These are phyloP conservation scores for Neurospora sp. DNA, from an alignment of 495 filamentous ascomycete species.

Conservation along the genomic window DNA sequence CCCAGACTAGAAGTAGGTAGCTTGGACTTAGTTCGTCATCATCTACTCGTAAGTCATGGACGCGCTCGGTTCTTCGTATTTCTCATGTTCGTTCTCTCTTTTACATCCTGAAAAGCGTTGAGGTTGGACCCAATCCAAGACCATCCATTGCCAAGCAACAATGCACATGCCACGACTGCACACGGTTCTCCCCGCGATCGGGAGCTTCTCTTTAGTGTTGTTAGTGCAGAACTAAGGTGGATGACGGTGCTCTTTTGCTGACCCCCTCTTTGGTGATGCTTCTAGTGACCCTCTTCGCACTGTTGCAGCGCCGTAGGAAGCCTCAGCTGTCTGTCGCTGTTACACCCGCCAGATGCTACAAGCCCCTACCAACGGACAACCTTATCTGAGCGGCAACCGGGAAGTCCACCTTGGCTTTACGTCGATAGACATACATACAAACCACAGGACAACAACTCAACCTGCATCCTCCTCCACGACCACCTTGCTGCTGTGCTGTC, in stretches of 20 bases:
- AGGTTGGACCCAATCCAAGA: not conserved
- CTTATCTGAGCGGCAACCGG: not conserved
- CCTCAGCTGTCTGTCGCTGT: not conserved
- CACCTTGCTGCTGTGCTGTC: not conserved
- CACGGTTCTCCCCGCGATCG: not conserved
- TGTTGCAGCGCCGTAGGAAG: not conserved
- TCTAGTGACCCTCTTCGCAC: not conserved
- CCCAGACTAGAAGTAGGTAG: not conserved
- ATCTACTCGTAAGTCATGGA: not conserved
- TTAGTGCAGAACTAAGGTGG: not conserved
- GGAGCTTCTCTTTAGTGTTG: not conserved
- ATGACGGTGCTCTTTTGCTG: not conserved
- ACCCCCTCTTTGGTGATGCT: not conserved
- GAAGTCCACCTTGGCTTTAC: not conserved
- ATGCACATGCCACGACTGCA: not conserved
- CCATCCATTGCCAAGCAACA: not conserved
- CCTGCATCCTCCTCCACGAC: not conserved
- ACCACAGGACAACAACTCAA: not conserved
- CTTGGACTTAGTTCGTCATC: not conserved
- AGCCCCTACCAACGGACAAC: not conserved
- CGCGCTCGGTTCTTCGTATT: not conserved
- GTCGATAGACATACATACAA: not conserved
- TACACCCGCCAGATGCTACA: not conserved
- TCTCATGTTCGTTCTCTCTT: not conserved
- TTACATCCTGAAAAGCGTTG: not conserved